Base-by-base conservation (phyloP, 1,284 basidiomycete genomes). In the Athelia psychrophila region DNA sequence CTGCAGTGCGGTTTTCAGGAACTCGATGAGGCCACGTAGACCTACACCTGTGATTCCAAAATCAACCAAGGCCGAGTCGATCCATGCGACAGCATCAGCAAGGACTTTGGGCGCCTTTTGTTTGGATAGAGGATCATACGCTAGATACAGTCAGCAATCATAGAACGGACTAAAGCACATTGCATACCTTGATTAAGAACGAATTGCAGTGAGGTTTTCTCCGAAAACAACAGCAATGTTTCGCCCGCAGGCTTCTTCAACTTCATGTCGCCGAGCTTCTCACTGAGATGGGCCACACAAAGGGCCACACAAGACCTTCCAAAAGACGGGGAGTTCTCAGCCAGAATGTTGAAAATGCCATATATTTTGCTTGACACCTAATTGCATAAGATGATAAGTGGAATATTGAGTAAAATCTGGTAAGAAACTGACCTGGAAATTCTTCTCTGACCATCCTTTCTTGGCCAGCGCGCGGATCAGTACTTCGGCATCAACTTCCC, bases 91-190 rank as follows among this genome's bases (percentile, higher is more conserved):
- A 0, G 95, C 88, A 66, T 99, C 97, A 0, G 95, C 95, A 35
- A 98, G 81, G 24, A 95, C 93, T 71, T 99, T 99, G 0, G 96
- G 96, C 0, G 97, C 97, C 68, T 99, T 99, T 66, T 94, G 93
- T 69, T 95, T 97, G 15, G 83, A 81, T 60, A 98, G 73, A 0
- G 95, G 85, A 20, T 97, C 95, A 64, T 96, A 98, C 0, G 86
- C 95, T 96, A 58, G 20, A n/a, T 20, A n/a, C 5, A 27, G 16
- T 5, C 9, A 46, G 9, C 15, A 23, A 23, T 27, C 5, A 6
- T 24, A 46, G 25, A n/a, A 19, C 16, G 48, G n/a, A 22, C 19
- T 50, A 54, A 1, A 57, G 52, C 16, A 50, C 15, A 33, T 25
- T 19, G 32, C 33, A 52, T 61, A 93, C 94, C 90, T 77, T 98